phyloP scores from a whole-genome alignment of 2,329 filamentous ascomycete species.

The Lachnellula cervina region DNA sequence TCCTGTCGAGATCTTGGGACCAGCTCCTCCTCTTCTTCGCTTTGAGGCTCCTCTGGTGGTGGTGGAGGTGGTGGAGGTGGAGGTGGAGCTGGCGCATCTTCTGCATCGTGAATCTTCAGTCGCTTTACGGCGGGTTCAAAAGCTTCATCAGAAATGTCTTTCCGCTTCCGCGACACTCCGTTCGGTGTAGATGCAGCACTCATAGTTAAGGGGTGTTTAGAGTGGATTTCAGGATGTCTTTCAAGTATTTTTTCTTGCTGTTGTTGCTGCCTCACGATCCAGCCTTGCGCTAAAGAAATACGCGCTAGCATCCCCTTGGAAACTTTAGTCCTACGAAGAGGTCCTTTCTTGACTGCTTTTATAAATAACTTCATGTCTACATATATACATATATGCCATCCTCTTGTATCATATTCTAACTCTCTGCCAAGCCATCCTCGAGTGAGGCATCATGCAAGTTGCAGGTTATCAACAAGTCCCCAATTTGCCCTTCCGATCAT shows the following conservation, averaged over 20 bases:
- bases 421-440: background rate
- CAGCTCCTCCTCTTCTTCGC: slow-evolving; percentile 34
- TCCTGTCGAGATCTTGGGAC: slow-evolving; percentile 56
- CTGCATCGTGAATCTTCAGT: slow-evolving; percentile 5
- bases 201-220: background rate
- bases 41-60: slow-evolving; percentile 29
- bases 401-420: background rate
- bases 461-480: background rate
- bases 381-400: background rate
- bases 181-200: slow-evolving; percentile 6
- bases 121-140: slow-evolving; percentile 7
- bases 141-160: slow-evolving; percentile 6
- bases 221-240: background rate
- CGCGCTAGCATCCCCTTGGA: background rate
- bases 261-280: background rate
- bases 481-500: background rate
- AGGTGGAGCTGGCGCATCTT: slow-evolving; percentile 15
- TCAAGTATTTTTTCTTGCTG: background rate
- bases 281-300: background rate
- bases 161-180: slow-evolving; percentile 9
- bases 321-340: too few relatives aligned
- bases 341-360: background rate
- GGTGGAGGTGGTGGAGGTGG: slow-evolving; percentile 17
- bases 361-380: background rate
- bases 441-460: background rate